A percentile compares a stretch with the other conserved stretches of the same genome.
These are phyloP conservation scores for Clonostachys byssicola DNA, from an alignment of 2,329 filamentous ascomycete species.

Conservation along the genomic window DNA sequence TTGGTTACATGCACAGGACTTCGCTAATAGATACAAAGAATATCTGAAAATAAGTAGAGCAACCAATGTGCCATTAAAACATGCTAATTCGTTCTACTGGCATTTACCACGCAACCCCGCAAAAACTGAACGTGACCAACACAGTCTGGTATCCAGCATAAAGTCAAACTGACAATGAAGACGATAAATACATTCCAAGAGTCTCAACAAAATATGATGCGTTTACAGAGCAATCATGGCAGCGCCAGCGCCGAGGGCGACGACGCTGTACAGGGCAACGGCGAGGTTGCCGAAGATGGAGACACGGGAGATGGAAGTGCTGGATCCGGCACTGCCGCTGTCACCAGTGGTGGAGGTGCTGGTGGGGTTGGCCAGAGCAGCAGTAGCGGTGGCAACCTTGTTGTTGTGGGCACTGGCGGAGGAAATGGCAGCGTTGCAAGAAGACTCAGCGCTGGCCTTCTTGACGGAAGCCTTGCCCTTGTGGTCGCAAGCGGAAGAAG, in stretches of 20 bases:
- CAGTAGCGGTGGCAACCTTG: slow-evolving; percentile 39
- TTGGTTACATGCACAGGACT: too few relatives aligned
- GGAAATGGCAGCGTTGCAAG: slow-evolving; percentile 55
- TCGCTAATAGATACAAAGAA: too few relatives aligned
- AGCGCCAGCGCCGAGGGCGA: slow-evolving; percentile 47
- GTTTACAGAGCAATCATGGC: slow-evolving; percentile 49
- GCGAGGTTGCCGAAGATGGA: slow-evolving; percentile 42
- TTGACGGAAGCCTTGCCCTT: slow-evolving; percentile 58
- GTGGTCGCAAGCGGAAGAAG: slow-evolving; percentile 64
- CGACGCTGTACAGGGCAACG: slow-evolving; percentile 44
- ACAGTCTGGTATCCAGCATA: neutral
- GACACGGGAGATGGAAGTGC: slow-evolving; percentile 27
- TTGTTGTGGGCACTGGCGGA: slow-evolving; percentile 57
- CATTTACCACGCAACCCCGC: neutral
- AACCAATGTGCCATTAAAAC: too few relatives aligned
- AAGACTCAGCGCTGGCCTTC: slow-evolving; percentile 37
- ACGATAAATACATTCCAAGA: neutral
- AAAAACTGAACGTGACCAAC: neutral
- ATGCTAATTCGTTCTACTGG: too few relatives aligned
- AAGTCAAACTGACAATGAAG: neutral
- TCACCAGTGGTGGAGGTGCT: slow-evolving; percentile 12
- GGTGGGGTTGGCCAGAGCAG: slow-evolving; percentile 20
- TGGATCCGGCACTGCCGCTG: slow-evolving; percentile 18
- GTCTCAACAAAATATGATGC: neutral
- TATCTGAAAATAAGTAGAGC: too few relatives aligned